Conservation (phyloP, 2,329 filamentous ascomycete genomes). For the Fusarium pilosicola region DNA sequence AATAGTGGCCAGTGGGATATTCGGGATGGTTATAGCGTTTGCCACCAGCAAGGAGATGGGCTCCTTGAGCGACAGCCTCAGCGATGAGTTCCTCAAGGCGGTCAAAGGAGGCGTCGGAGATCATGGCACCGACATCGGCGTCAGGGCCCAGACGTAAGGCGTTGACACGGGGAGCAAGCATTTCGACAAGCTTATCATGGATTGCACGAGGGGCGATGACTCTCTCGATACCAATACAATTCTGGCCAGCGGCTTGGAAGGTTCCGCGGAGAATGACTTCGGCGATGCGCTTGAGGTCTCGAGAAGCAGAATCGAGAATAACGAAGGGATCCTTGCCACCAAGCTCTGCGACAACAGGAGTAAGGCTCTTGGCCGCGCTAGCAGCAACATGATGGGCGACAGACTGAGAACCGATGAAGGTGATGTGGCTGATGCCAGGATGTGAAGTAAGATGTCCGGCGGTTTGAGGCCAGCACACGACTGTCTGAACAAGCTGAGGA, state of each 20-base stretch:
- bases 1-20: constrained; percentile 87
- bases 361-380: constrained; percentile 86
- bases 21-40: constrained; percentile 75
- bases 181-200: constrained; percentile 76
- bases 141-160: constrained; percentile 79
- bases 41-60: constrained; percentile 83
- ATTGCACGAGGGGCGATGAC: constrained; percentile 82
- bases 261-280: constrained; percentile 90
- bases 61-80: constrained; percentile 82
- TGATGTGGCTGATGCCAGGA: constrained; percentile 84
- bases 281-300: constrained; percentile 75
- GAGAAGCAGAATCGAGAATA: constrained; percentile 79
- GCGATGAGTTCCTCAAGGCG: constrained; percentile 80
- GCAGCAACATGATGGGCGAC: constrained; percentile 90
- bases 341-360: constrained; percentile 87
- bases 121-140: constrained; percentile 88
- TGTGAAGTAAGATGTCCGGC: constrained; percentile 88
- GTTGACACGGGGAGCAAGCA: constrained; percentile 78
- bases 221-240: constrained; percentile 97
- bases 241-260: constrained; percentile 95
- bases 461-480: constrained; percentile 87
- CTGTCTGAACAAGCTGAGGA: constrained; percentile 81
- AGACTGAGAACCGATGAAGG: constrained; percentile 91
- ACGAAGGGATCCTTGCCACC: constrained; percentile 96
- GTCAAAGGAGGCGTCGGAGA: constrained; percentile 80